Evolutionary conservation across 257 asterid species (phyloP), one percentile per base, ranked within the genome.

Genomic region (Solanum neorickii): DNA sequence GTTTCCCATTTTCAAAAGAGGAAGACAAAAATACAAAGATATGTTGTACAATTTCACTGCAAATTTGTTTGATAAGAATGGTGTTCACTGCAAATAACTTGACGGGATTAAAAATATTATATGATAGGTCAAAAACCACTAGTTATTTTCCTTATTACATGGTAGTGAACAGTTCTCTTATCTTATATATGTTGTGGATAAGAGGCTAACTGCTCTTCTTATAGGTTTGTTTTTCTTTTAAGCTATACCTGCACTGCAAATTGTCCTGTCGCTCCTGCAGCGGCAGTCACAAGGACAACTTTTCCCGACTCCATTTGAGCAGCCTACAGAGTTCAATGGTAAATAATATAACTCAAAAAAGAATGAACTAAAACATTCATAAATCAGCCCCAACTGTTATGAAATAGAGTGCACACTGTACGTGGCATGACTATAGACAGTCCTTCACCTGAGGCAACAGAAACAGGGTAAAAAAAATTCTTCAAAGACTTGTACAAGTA

Each of bases 241-340:
- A 18, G 44, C 85, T 75, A 80, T 93, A 97, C 98, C 99, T 97
- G 99, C 87, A 97, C 98, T 6, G 99, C 98, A 91, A 97, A 97
- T 91, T 97, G 98, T 88, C 98, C 99, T 39, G 99, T 97, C 65
- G 98, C 99, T 87, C 98, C 99, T 72, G 98, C 99, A 89, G 99
- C 99, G 68, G 98, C 99, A 77, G 98, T 97, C 88, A 97, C 98
- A 35, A 97, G 98, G 88, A 97, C 98, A 82, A 94, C 90, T 92
- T 94, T 95, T 83, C 98, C 98, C 0, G 97, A 93, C 76, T 89
- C 98, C 97, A 94, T 93, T 88, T 90, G 98, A 90, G 97, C 98
- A 82, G 98, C 96, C 99, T 97, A 74, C 35, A 62, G 83, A 31
- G 35, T 69, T 73, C 52, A 73, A 29, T 33, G 33, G 59, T 73